Evolutionary conservation across 2,329 filamentous ascomycete genomes (phyloP), one percentile per base, ranked within the genome.

Genomic region (Sclerotinia trifoliorum): DNA sequence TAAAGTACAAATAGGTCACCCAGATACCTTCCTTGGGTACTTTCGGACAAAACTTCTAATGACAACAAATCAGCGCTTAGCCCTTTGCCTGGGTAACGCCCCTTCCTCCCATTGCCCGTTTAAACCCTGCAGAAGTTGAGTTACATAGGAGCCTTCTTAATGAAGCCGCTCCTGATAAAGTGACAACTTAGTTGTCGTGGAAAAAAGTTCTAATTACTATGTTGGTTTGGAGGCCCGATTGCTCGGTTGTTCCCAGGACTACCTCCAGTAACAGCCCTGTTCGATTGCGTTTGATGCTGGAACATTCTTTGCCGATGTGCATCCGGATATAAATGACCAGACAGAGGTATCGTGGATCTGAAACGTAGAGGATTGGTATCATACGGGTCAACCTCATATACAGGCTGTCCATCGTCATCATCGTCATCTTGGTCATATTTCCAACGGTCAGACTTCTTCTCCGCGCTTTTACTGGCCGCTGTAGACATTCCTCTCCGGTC

Each of bases 341-440:
- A 73, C 26, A 75, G 72, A 39, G 77, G 76, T 65, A 78, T 77
- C 32, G 74, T 76, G n/a, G 86, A 84, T 51, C 87, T 81, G 73
- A 88, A 90, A 73, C 84, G 86, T 73, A 90, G 79, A 29, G 86
- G 84, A 29, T 81, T 80, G 21, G 83, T 85, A 73, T 86, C 86
- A 73, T 84, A 89, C 49, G 90, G 91, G 77, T 97, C 93, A 68
- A 94, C 84, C 67, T 89, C 85, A 81, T 93, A 93, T 70, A 88
- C 83, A 32, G 89, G 84, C 67, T 89, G 86, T 68, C 93, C 91
- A 65, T 94, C 92, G 71, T 90, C 90, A 70, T 93, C 92, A 74
- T 96, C 92, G 35, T 90, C 89, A 76, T 96, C 92, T 85, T 90
- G 88, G 76, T 96, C 92, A 80, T 92, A 96, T 80, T 93, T 96